Conservation (phyloP, 139 green algal species). For the Eudorina sp. region DNA sequence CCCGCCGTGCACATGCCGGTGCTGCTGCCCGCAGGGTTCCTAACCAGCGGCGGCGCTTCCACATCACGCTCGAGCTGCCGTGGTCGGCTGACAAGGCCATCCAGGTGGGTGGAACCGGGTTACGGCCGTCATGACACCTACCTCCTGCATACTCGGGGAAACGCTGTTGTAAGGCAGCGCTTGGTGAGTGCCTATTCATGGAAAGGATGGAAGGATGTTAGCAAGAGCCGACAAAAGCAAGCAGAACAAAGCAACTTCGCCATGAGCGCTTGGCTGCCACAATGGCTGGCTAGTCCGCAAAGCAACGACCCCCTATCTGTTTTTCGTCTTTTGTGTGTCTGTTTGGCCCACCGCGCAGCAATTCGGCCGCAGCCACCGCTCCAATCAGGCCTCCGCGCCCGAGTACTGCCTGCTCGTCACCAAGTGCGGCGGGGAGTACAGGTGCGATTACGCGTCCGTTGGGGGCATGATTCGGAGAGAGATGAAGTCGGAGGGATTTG, state of each 20-base stretch:
- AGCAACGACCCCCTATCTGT: conserved; percentile 62
- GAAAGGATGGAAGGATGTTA: too few relatives aligned
- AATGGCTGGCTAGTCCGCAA: too few relatives aligned
- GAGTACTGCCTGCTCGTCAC: conserved; percentile 81
- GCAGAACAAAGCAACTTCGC: too few relatives aligned
- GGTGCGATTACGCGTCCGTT: conserved; percentile 53
- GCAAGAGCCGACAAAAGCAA: too few relatives aligned
- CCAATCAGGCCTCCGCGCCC: conserved; percentile 77
- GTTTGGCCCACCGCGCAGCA: conserved; percentile 80
- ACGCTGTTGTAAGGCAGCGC: too few relatives aligned
- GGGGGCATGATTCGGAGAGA: too few relatives aligned
- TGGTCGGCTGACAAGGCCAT: conserved; percentile 85
- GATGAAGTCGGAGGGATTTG: too few relatives aligned
- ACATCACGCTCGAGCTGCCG: conserved; percentile 91
- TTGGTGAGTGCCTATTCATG: too few relatives aligned
- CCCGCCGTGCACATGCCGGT: too few relatives aligned
- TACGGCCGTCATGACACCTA: too few relatives aligned
- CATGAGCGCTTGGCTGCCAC: too few relatives aligned
- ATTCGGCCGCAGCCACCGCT: conserved; percentile 75
- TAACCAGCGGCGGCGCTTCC: conserved; percentile 81
- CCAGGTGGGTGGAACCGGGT: conserved; percentile 23
- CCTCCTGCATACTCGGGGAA: too few relatives aligned
- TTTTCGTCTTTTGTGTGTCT: conserved; percentile 56
- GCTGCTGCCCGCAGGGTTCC: background rate
- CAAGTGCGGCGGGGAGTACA: conserved; percentile 75